phyloP scores from a whole-genome alignment of 805 yeast genomes.

The Saccharomycopsis babjevae region DNA sequence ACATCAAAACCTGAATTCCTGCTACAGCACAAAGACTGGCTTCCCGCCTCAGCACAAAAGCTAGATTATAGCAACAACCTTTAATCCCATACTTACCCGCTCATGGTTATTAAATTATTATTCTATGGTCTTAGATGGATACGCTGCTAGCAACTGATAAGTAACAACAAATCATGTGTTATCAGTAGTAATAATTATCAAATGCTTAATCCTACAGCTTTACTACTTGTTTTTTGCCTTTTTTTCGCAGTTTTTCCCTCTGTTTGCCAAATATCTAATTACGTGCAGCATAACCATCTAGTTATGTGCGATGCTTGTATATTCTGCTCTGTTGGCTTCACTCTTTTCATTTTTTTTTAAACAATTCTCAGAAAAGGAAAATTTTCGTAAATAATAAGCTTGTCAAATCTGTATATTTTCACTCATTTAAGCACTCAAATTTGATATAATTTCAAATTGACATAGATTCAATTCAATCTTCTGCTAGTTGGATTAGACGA shows the following conservation, averaged over 20 bases:
- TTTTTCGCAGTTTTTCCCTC: background rate
- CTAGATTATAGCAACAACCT: too few species aligned
- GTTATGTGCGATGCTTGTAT: background rate
- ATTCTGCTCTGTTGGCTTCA: background rate
- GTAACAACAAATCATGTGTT: too few species aligned
- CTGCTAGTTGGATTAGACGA: background rate
- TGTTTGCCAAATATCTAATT: background rate
- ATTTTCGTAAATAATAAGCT: slow-evolving; percentile 4
- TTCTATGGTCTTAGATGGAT: background rate
- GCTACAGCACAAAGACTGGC: too few species aligned
- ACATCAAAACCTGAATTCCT: too few species aligned
- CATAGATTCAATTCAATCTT: background rate
- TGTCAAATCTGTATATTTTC: background rate
- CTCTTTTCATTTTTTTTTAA: background rate
- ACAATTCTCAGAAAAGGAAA: slow-evolving; percentile 17
- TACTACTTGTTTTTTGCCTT: background rate
- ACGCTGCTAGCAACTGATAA: background rate
- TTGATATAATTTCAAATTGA: background rate
- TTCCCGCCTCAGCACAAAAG: too few species aligned
- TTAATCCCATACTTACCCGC: slow-evolving; percentile 32
- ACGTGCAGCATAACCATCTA: background rate
- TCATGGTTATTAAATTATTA: slow-evolving; percentile 26
- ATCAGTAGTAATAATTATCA: background rate
- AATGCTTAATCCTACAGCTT: background rate
- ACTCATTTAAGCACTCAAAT: background rate